phyloP scores from a whole-genome alignment of 2,329 filamentous ascomycete genomes.

The Pseudocercospora musae region DNA sequence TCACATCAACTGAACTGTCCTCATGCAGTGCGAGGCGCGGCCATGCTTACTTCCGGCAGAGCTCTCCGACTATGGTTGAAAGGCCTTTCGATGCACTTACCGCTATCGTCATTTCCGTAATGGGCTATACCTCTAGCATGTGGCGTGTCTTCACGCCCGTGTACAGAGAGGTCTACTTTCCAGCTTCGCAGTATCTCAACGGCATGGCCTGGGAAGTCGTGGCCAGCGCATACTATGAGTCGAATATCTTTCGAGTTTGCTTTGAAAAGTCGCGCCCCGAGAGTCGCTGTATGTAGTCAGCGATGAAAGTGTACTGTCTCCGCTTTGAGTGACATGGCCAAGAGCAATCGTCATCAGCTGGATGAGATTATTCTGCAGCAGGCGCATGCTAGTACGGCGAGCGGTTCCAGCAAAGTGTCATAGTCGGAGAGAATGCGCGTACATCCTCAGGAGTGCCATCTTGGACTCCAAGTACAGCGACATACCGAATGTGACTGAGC shows the following conservation, averaged over 20 bases:
- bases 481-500: constrained; percentile 27
- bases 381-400: too few relatives aligned
- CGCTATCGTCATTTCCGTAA: constrained; percentile 21
- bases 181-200: constrained; percentile 22
- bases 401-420: background rate
- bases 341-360: too few relatives aligned
- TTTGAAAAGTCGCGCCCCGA: constrained; percentile 26
- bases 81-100: too few relatives aligned
- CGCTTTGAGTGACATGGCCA: too few relatives aligned
- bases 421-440: background rate
- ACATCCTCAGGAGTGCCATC: background rate
- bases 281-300: constrained; percentile 20
- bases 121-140: constrained; percentile 26
- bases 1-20: too few relatives aligned
- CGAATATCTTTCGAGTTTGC: constrained; percentile 11
- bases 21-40: too few relatives aligned
- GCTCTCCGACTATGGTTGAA: too few relatives aligned
- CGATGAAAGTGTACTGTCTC: too few relatives aligned
- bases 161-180: constrained; percentile 21
- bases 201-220: constrained; percentile 22
- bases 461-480: too few relatives aligned
- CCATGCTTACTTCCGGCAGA: too few relatives aligned
- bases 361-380: too few relatives aligned
- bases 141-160: constrained; percentile 12
- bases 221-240: constrained; percentile 23